Evolutionary conservation across 441 rosid genomes (phyloP).

Genomic region (Erodium trifolium): DNA sequence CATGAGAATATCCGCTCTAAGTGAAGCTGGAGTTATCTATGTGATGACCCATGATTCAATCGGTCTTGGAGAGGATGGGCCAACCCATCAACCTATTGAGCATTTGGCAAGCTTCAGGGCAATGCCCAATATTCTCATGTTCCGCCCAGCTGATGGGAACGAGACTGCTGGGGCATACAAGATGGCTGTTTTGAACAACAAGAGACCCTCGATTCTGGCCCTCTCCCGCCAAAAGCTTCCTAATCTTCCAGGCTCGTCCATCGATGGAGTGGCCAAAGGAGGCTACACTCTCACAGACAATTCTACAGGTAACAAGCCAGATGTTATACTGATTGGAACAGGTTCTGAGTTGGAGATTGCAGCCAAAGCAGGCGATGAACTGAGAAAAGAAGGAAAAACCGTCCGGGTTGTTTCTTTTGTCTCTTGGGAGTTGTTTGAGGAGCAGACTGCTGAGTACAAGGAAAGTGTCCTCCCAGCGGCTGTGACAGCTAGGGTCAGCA

Average conservation of each 20-base stretch:
- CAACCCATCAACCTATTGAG: constrained; percentile 89
- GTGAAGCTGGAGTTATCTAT: constrained; percentile 67
- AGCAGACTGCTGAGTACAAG: constrained; percentile 65
- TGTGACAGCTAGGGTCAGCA: constrained; percentile 69
- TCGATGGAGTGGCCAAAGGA: constrained; percentile 73
- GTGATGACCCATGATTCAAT: constrained; percentile 95
- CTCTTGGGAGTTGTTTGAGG: constrained; percentile 77
- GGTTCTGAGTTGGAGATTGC: constrained; percentile 84
- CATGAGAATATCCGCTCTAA: constrained; percentile 68
- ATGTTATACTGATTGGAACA: constrained; percentile 71
- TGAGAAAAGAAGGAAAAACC: constrained; percentile 68
- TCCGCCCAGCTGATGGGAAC: constrained; percentile 87
- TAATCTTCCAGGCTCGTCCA: constrained; percentile 63
- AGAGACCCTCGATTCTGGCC: constrained; percentile 75
- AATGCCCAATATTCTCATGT: constrained; percentile 82
- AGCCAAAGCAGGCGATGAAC: constrained; percentile 61
- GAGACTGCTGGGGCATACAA: constrained; percentile 88
- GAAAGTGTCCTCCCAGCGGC: constrained; percentile 68
- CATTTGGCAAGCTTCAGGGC: constrained; percentile 94
- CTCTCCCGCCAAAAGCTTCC: constrained; percentile 83
- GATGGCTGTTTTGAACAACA: constrained; percentile 60
- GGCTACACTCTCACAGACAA: constrained; percentile 76
- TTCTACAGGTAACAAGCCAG: constrained; percentile 66
- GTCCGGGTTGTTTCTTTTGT: constrained; percentile 76
- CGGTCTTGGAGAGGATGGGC: constrained; percentile 96